These are phyloP conservation scores for Marasmius fiardii DNA, from an alignment of 1,284 basidiomycete genomes.

Conservation along the genomic window DNA sequence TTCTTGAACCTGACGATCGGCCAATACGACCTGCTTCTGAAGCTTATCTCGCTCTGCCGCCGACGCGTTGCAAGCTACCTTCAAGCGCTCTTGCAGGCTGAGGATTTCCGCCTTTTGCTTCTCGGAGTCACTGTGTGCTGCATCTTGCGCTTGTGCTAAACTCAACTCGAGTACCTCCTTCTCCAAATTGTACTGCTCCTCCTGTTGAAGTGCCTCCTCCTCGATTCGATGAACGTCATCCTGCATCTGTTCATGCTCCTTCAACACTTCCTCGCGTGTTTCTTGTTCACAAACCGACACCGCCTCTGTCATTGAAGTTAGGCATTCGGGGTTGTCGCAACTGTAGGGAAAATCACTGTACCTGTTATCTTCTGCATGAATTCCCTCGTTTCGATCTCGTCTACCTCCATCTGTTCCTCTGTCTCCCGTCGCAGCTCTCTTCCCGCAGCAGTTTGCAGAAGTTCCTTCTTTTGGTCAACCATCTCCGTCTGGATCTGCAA, in stretches of 20 bases:
- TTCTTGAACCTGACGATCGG: neutral
- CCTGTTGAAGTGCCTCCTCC: neutral
- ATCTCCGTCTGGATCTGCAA: conserved; percentile 40
- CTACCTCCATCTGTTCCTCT: conserved; percentile 29
- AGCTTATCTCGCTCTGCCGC: neutral
- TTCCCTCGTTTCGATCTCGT: conserved; percentile 31
- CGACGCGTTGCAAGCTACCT: neutral
- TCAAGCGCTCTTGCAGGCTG: neutral
- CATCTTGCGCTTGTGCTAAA: neutral
- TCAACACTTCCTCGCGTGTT: neutral
- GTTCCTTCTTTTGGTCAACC: conserved; percentile 33
- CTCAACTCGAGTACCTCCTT: neutral
- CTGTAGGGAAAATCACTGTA: neutral
- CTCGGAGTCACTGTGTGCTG: neutral
- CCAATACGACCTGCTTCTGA: neutral
- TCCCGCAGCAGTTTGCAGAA: conserved; percentile 38
- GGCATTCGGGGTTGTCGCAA: neutral
- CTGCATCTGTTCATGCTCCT: neutral
- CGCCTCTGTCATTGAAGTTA: neutral
- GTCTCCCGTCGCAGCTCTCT: conserved; percentile 35
- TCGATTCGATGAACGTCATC: neutral
- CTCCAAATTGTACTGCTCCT: neutral
- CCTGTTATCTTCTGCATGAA: conserved; percentile 34
- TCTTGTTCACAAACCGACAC: neutral
- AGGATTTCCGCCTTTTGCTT: neutral